Conservation (phyloP, 768 basidiomycete genomes). For the Lactarius vividus region DNA sequence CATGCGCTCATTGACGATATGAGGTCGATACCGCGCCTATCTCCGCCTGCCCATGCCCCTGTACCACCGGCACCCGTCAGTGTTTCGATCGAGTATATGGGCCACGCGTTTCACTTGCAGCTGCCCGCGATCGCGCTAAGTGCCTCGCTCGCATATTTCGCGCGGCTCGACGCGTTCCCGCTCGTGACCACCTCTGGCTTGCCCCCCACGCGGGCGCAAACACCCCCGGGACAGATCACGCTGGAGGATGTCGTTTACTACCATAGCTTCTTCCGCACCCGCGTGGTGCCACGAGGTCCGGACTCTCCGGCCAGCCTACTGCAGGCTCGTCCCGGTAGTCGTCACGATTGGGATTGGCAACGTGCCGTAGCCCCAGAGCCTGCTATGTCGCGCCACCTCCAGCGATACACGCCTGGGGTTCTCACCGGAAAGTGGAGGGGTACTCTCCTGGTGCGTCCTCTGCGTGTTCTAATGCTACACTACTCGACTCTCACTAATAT, state of each 20-base stretch:
- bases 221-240: not conserved
- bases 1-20: constrained; percentile 1
- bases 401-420: constrained; percentile 14
- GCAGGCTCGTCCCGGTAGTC: not conserved
- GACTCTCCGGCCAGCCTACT: not conserved
- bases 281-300: constrained; percentile 13
- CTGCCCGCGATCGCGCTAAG: constrained; percentile 19
- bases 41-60: constrained; percentile 2
- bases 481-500: not conserved
- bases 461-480: constrained; percentile 4
- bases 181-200: not conserved
- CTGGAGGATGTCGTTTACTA: constrained; percentile 22
- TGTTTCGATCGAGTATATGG: constrained; percentile 13
- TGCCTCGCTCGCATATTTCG: constrained; percentile 24
- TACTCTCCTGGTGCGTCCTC: constrained; percentile 16
- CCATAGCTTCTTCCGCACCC: constrained; percentile 13
- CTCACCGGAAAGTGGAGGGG: constrained; percentile 22
- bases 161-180: constrained; percentile 19
- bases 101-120: constrained; percentile 15
- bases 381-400: not conserved
- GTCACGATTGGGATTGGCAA: constrained; percentile 19
- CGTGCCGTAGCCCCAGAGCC: constrained; percentile 15
- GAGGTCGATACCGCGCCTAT: not conserved
- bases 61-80: constrained; percentile 6
- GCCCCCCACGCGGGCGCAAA: not conserved